Conservation (phyloP, 1,284 basidiomycete species). For the Papiliotrema terrestris region DNA sequence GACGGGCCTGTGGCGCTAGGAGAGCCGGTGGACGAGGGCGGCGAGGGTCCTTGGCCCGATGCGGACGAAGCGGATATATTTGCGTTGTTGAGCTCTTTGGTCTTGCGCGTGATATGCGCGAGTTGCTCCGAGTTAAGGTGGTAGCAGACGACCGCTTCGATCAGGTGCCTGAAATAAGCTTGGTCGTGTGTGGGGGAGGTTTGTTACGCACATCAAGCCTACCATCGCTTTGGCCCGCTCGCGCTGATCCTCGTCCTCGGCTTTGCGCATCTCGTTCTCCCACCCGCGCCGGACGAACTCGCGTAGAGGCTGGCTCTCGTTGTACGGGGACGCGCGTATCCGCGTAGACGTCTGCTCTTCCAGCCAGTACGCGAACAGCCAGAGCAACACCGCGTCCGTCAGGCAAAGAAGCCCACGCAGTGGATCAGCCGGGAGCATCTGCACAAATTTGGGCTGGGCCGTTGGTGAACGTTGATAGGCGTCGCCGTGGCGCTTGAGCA, state of each 20-base stretch:
- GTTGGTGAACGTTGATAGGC: slow-evolving; percentile 25
- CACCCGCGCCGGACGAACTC: slow-evolving; percentile 31
- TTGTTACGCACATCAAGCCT: slow-evolving; percentile 40
- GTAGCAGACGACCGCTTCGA: slow-evolving; percentile 42
- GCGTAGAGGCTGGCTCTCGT: slow-evolving; percentile 29
- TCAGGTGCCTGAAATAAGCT: slow-evolving; percentile 32
- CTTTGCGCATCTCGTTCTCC: slow-evolving; percentile 25
- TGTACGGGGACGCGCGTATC: slow-evolving; percentile 27
- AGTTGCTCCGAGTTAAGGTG: slow-evolving; percentile 34
- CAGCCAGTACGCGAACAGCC: slow-evolving; percentile 53
- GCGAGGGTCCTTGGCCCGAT: slow-evolving; percentile 3
- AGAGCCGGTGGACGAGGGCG: slow-evolving; percentile 13
- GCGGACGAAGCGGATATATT: slow-evolving; percentile 6
- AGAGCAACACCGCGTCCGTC: slow-evolving; percentile 53
- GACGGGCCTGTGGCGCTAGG: not conserved
- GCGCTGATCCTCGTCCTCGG: slow-evolving; percentile 17
- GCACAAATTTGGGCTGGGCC: slow-evolving; percentile 22
- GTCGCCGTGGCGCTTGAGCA: slow-evolving; percentile 41
- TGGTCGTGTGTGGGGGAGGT: not conserved
- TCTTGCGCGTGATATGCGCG: slow-evolving; percentile 23
- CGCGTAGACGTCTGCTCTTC: slow-evolving; percentile 47
- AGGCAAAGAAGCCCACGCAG: slow-evolving; percentile 48
- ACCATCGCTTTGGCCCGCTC: slow-evolving; percentile 37
- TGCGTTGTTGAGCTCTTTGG: slow-evolving; percentile 17
- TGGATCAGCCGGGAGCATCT: slow-evolving; percentile 23